These are phyloP conservation scores for Beta lomatogona DNA, from an alignment of 179 eudicot species.

Conservation along the genomic window DNA sequence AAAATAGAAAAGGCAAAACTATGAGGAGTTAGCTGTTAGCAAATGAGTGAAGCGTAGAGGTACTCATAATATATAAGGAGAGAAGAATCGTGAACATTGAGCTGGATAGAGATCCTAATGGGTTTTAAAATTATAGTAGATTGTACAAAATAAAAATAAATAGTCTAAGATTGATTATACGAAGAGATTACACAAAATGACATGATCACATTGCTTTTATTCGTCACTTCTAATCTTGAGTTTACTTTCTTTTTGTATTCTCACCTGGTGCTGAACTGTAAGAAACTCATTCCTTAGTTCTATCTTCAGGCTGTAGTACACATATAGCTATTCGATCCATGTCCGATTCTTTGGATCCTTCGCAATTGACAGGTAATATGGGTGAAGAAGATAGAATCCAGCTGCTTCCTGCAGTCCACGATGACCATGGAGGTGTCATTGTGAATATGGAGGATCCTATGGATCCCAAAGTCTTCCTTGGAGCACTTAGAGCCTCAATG, in stretches of 20 bases:
- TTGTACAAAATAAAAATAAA: background rate
- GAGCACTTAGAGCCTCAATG: constrained; percentile 59
- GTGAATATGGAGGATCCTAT: constrained; percentile 66
- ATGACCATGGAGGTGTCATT: constrained; percentile 65
- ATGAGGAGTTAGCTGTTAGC: background rate
- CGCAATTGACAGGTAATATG: constrained; percentile 34
- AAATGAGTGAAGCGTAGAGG: background rate
- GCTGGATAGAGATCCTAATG: background rate
- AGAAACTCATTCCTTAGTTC: constrained; percentile 12
- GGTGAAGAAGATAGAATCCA: constrained; percentile 40
- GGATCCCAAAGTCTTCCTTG: constrained; percentile 49
- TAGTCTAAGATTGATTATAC: background rate
- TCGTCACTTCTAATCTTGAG: background rate
- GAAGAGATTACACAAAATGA: background rate
- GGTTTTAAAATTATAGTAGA: no score
- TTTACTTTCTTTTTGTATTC: background rate
- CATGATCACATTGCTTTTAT: background rate
- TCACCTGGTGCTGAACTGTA: background rate
- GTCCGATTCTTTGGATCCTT: constrained; percentile 12
- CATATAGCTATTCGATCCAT: constrained; percentile 5
- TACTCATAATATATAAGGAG: background rate
- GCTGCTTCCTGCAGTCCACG: constrained; percentile 58
- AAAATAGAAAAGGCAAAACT: background rate
- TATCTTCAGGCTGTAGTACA: background rate
- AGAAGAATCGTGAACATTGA: no score